phyloP scores from a whole-genome alignment of 495 filamentous ascomycete genomes.

The Niebla homalea region DNA sequence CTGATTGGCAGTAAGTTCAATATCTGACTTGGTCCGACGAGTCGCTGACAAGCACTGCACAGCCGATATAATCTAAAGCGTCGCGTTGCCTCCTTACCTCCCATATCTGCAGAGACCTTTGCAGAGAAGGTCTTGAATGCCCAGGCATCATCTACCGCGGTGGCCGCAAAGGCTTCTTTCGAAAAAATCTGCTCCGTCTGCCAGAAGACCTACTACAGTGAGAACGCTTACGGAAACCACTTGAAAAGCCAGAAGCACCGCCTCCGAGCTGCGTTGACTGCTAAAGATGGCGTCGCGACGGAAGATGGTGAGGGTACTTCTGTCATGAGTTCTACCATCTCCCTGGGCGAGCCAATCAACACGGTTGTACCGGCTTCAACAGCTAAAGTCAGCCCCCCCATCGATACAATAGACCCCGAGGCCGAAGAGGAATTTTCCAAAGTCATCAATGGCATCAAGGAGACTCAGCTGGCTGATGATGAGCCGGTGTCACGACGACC shows the following conservation, averaged over 20 bases:
- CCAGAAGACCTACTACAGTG: conserved; percentile 86
- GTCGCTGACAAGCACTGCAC: conserved; percentile 3
- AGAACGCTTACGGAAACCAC: conserved; percentile 91
- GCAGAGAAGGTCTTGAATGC: conserved; percentile 94
- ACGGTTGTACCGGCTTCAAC: conserved; percentile 25
- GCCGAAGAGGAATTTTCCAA: conserved; percentile 64
- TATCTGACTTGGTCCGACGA: background rate
- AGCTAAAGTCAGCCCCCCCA: background rate
- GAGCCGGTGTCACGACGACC: conserved; percentile 38
- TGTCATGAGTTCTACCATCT: conserved; percentile 81
- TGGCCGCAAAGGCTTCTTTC: conserved; percentile 79
- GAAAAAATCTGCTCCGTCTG: conserved; percentile 72
- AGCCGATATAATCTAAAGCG: conserved; percentile 97
- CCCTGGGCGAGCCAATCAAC: conserved; percentile 66
- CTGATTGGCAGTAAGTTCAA: conserved; percentile 85
- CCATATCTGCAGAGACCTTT: conserved; percentile 83
- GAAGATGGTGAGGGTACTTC: conserved; percentile 63
- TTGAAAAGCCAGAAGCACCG: conserved; percentile 83
- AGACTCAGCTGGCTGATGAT: conserved; percentile 51
- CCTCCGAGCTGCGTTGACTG: conserved; percentile 42
- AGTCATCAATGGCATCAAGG: conserved; percentile 65
- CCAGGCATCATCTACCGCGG: conserved; percentile 67
- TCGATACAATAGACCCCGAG: conserved; percentile 37
- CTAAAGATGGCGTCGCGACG: conserved; percentile 25
- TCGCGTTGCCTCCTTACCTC: conserved; percentile 80